Conservation (phyloP, 2,329 filamentous ascomycete species). For the Fusarium succisae region DNA sequence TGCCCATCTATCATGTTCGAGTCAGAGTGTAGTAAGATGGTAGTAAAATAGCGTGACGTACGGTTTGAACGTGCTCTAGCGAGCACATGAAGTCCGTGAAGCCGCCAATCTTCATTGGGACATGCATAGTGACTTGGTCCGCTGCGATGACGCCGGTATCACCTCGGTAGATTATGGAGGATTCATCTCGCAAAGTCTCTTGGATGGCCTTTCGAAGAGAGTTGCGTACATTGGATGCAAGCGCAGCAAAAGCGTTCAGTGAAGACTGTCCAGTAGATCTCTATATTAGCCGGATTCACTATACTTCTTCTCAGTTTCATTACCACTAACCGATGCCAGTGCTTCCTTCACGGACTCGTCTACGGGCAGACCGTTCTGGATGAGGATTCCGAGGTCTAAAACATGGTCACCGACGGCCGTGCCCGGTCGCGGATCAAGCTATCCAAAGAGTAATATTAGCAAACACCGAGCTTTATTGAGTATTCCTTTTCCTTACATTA, state of each 20-base stretch:
- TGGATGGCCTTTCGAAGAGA: background rate
- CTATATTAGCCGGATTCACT: rapidly evolving
- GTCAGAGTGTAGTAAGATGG: background rate
- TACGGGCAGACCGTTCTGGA: background rate
- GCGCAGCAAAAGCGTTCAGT: background rate
- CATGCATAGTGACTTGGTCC: background rate
- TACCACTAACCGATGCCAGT: background rate
- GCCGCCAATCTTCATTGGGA: background rate
- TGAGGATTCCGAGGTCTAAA: background rate
- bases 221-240: background rate
- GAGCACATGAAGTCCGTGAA: background rate
- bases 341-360: background rate
- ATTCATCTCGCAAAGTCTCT: background rate
- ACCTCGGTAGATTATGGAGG: background rate
- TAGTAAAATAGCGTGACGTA: rapidly evolving
- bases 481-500: background rate
- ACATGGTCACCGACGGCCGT: background rate
- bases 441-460: background rate
- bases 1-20: background rate
- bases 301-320: rapidly evolving
- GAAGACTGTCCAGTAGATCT: background rate
- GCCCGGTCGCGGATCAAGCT: background rate
- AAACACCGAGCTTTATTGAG: rapidly evolving
- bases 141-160: background rate
- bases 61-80: background rate